Base-by-base conservation (phyloP, 73 alveolate species). In the Tetrahymena elliotti region DNA sequence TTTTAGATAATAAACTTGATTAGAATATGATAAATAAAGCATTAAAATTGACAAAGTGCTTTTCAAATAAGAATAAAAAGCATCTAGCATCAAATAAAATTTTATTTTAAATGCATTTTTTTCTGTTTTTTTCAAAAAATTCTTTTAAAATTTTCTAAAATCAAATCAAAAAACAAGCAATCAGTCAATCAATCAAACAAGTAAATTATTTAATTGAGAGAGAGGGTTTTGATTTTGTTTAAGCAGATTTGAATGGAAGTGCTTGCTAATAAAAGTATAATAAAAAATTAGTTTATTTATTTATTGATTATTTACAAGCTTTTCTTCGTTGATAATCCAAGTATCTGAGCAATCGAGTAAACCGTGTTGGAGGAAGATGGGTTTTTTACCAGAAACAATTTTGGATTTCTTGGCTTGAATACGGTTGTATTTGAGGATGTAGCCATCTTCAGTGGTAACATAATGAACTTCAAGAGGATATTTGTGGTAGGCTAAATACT, bases 381-480 rank as follows among this genome's bases (percentile, higher is more conserved):
- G 99, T 34, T 98, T 98, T 83, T 95, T 96, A 12, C 98, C 97
- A 8, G 94, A 24, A 3, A 95, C 97, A 22, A 94, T 95, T 93
- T 97, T 96, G 20, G 97, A 93, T 38, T 94, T 94, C 52, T 95
- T 95, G 20, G 99, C 99, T 84, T 99, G 99, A 22, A 98, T 96
- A 93, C 99, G 95, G 93, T 95, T 97, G 53, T 97, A 93, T 24
- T 94, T 94, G 31, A 98, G 95, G 34, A 97, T 96, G 93, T 98
- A 99, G 37, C 99, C 99, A 98, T 99, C 99, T 94, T 95, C 97
- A 83, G 99, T 99, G 38, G 98, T 93, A 35, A 98, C 98, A 34
- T 35, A 84, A 93, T 99, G 99, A 33, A 95, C 96, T 94, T 98
- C 99, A 38, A 68, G 94, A 35, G 97, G 98, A 52, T 96, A 96